These are phyloP conservation scores for Talaromyces thailandensis DNA, from an alignment of 495 filamentous ascomycete genomes.

Conservation along the genomic window DNA sequence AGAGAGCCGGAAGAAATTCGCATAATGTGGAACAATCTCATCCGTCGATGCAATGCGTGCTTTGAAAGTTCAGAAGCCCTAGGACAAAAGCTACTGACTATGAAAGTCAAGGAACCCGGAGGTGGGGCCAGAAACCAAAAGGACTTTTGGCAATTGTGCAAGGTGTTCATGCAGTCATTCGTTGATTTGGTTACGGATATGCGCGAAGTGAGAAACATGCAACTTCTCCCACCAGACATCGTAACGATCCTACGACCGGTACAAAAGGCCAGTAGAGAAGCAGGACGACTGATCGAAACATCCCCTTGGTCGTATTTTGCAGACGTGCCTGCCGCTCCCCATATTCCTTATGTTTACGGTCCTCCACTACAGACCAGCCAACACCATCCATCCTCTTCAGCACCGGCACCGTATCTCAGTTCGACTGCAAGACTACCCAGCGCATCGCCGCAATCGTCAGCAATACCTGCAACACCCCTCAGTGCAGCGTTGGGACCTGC, in stretches of 20 bases:
- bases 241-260: constrained; percentile 64
- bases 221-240: constrained; percentile 58
- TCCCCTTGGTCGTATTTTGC: constrained; percentile 65
- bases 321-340: constrained; percentile 22
- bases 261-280: constrained; percentile 67
- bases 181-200: constrained; percentile 63
- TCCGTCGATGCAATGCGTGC: constrained; percentile 54
- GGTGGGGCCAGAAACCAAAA: constrained; percentile 58
- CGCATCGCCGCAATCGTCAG: constrained; percentile 31
- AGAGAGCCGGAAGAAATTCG: constrained; percentile 41
- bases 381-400: constrained; percentile 25
- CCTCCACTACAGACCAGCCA: constrained; percentile 28
- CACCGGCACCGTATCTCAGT: constrained; percentile 9
- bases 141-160: constrained; percentile 77
- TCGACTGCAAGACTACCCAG: constrained; percentile 7
- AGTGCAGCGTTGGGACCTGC: constrained; percentile 83
- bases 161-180: constrained; percentile 67
- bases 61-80: constrained; percentile 58
- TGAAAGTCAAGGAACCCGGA: constrained; percentile 76
- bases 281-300: constrained; percentile 58
- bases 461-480: constrained; percentile 58
- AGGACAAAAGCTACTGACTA: constrained; percentile 60
- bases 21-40: constrained; percentile 60
- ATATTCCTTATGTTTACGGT: constrained; percentile 26
- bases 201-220: constrained; percentile 55